Base-by-base conservation (phyloP, 2,329 filamentous ascomycete genomes). In the Talaromyces atroroseus region DNA sequence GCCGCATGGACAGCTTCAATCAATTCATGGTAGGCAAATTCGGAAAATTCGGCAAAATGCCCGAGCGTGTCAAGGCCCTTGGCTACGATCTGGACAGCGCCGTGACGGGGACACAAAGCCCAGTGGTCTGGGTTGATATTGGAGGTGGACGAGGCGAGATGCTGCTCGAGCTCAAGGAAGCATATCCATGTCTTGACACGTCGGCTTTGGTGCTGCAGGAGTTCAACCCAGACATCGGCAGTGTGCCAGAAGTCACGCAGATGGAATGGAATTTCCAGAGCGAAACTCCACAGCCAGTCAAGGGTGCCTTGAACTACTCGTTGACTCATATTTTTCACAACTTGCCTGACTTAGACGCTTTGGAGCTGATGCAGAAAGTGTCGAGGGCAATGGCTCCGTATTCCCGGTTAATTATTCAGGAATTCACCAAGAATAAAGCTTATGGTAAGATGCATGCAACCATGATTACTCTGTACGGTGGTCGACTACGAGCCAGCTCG, bases 21-120 rank as follows among this genome's bases (percentile, higher is more conserved):
- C 56, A 60, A n/a, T 73, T 74, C 58, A 73, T 73, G 71, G 65
- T 66, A 2, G 70, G 70, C 50, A 73, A 73, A 51, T 73, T 73
- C 34, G 61, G 66, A 26, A 71, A 68, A 24, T 65, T 65, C n/a
- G 62, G 63, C 5, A 71, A 62, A 1, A 66, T 68, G 49, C 70
- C 71, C 4, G 68, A 70, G 1, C 65, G 68, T 1, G 59, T 67
- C 45, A 60, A 63, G 5, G 45, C 56, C 1, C 58, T 70, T 12
- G 70, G 69, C 1, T 74, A 73, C 57, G 64, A 73, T 45, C 57
- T 74, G 2, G 63, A 64, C 10, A 47, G 58, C 1, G 65, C 64
- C 0, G 56, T 71, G 1, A 58, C 59, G 2, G 54, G 62, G 6
- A 50, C 52, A 2, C 38, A 62, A 11, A 60, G 56, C 1, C 54